A percentile compares a stretch with the other conserved stretches of the same genome.
phyloP scores from a whole-genome alignment of 805 yeast genomes.

The Danielia reshetovae region DNA sequence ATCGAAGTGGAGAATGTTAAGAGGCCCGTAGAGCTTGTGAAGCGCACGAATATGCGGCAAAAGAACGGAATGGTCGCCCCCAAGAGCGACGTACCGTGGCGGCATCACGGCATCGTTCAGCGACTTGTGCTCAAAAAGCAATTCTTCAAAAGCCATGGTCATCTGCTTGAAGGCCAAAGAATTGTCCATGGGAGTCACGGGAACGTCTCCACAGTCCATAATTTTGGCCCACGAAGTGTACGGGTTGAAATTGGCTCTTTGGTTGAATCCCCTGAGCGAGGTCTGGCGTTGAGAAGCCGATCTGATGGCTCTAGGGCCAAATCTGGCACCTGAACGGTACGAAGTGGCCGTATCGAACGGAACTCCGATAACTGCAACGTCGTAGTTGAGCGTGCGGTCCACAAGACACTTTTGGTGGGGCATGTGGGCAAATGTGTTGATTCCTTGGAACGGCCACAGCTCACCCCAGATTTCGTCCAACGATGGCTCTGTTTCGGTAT shows the following conservation, averaged over 20 bases:
- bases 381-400: constrained; percentile 46
- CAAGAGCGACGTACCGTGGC: constrained; percentile 67
- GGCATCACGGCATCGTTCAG: constrained; percentile 10
- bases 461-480: constrained; percentile 68
- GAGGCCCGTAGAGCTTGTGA: constrained; percentile 55
- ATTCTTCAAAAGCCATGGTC: constrained; percentile 52
- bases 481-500: constrained; percentile 12
- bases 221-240: constrained; percentile 47
- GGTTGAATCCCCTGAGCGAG: constrained; percentile 64
- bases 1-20: constrained; percentile 77
- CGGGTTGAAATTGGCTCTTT: constrained; percentile 55
- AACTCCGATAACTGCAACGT: constrained; percentile 71
- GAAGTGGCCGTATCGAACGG: constrained; percentile 84
- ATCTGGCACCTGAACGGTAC: constrained; percentile 77
- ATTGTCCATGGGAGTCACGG: constrained; percentile 59
- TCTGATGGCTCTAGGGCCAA: constrained; percentile 74
- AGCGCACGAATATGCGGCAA: constrained; percentile 70
- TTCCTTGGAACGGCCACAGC: constrained; percentile 69
- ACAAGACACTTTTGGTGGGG: constrained; percentile 56
- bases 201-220: constrained; percentile 56
- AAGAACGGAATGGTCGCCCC: constrained; percentile 80
- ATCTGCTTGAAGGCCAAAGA: constrained; percentile 49
- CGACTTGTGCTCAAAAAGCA: constrained; percentile 40
- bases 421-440: constrained; percentile 72
- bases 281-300: constrained; percentile 70